phyloP scores from a whole-genome alignment of 805 yeast genomes.

The Wickerhamiella allomyrinae region DNA sequence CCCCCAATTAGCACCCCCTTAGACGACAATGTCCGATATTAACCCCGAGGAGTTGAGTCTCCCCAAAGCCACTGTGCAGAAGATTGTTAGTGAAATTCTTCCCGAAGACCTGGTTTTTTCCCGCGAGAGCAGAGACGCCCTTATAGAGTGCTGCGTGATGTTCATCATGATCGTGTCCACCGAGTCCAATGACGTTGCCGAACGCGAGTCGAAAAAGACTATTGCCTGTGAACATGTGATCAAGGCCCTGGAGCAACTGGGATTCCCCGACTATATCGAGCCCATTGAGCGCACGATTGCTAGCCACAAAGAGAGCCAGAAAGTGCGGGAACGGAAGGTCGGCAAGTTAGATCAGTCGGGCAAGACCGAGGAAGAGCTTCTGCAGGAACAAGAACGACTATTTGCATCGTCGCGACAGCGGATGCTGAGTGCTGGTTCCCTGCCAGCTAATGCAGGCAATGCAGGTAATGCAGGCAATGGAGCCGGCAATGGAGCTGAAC shows the following conservation, averaged over 20 bases:
- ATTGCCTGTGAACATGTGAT: conserved; percentile 94
- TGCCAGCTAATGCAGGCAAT: conserved; percentile 4
- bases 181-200: conserved; percentile 91
- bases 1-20: no score
- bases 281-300: conserved; percentile 63
- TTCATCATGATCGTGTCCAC: conserved; percentile 89
- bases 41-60: conserved; percentile 25
- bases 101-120: conserved; percentile 81
- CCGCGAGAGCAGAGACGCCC: conserved; percentile 86
- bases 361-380: conserved; percentile 77
- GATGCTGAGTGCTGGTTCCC: conserved; percentile 12
- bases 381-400: conserved; percentile 83
- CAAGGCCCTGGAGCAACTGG: conserved; percentile 75
- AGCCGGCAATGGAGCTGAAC: no score
- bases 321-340: conserved; percentile 75
- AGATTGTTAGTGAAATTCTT: conserved; percentile 76
- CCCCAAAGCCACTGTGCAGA: conserved; percentile 77
- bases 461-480: no score
- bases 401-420: conserved; percentile 33
- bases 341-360: conserved; percentile 91
- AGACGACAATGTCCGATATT: conserved; percentile 18
- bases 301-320: conserved; percentile 78
- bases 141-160: conserved; percentile 91
- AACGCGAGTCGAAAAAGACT: conserved; percentile 88
- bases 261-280: conserved; percentile 72